Conservation (phyloP, 2,329 filamentous ascomycete genomes). For the Fusarium hainanense region DNA sequence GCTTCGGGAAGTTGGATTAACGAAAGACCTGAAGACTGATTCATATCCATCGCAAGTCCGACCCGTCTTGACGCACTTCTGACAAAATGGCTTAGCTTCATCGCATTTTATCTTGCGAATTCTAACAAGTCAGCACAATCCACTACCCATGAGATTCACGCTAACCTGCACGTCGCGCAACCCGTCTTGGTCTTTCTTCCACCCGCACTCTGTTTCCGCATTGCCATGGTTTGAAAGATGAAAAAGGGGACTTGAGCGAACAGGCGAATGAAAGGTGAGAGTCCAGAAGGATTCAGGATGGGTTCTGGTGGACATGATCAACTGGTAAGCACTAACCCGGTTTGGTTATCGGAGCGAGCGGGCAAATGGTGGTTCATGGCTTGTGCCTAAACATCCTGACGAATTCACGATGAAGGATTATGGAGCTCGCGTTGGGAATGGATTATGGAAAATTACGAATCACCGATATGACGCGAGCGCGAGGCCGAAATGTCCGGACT, state of each 20-base stretch:
- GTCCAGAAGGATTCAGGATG: not conserved
- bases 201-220: not conserved
- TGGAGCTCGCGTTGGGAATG: not conserved
- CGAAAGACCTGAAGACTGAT: slow-evolving; percentile 51
- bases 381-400: not conserved
- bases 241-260: slow-evolving; percentile 12
- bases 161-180: slow-evolving; percentile 56
- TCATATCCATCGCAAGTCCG: slow-evolving; percentile 58
- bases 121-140: slow-evolving; percentile 35
- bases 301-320: not conserved
- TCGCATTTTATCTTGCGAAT: slow-evolving; percentile 55
- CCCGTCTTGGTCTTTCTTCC: slow-evolving; percentile 55
- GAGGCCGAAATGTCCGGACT: not conserved
- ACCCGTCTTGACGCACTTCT: slow-evolving; percentile 53
- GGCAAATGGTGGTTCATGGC: not conserved
- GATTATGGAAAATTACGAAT: not conserved
- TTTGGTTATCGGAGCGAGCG: not conserved
- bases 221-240: slow-evolving; percentile 35
- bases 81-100: slow-evolving; percentile 51
- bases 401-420: not conserved
- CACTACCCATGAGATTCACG: too few species aligned
- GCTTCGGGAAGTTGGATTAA: too few species aligned
- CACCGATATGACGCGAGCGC: not conserved
- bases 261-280: slow-evolving; percentile 20
- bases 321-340: not conserved